A percentile compares a stretch with the other conserved stretches of the same genome.
These are phyloP conservation scores for barley (Hordeum vulgare) DNA, from an alignment of 176 grass and related monocot species.

Conservation along the genomic window DNA sequence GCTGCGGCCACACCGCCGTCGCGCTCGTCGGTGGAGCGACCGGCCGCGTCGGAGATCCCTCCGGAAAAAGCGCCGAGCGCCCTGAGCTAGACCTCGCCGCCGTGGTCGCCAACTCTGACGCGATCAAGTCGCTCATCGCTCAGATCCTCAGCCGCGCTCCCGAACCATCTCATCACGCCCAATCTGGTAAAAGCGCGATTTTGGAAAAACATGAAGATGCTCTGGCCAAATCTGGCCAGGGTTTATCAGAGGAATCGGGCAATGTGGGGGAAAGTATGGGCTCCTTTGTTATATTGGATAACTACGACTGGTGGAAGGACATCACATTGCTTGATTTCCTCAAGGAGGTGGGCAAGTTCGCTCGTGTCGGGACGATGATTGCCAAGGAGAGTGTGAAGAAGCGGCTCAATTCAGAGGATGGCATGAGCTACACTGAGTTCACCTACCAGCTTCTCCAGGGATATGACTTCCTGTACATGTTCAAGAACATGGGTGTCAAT, in stretches of 20 bases:
- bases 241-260: conserved; percentile 2
- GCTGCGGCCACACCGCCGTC: conserved; percentile 71
- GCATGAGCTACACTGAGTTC: conserved; percentile 97
- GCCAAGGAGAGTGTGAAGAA: conserved; percentile 96
- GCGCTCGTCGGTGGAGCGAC: conserved; percentile 83
- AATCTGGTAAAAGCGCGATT: neutral
- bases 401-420: conserved; percentile 67
- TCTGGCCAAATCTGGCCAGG: neutral
- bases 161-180: neutral
- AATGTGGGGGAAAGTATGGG: conserved; percentile 19
- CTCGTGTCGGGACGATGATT: conserved; percentile 79
- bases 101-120: conserved; percentile 45
- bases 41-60: conserved; percentile 73
- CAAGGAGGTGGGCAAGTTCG: conserved; percentile 74
- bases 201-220: conserved; percentile 7
- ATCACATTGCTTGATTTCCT: conserved; percentile 86
- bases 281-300: conserved; percentile 75
- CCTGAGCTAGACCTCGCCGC: conserved; percentile 60
- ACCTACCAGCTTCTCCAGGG: conserved; percentile 94
- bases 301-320: conserved; percentile 97
- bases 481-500: conserved; percentile 86
- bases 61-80: conserved; percentile 74
- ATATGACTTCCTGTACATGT: conserved; percentile 84
- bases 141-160: conserved; percentile 40
- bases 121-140: conserved; percentile 49